Evolutionary conservation across 352 stramenopile species (phyloP).

Genomic region (Pythium chondricola): DNA sequence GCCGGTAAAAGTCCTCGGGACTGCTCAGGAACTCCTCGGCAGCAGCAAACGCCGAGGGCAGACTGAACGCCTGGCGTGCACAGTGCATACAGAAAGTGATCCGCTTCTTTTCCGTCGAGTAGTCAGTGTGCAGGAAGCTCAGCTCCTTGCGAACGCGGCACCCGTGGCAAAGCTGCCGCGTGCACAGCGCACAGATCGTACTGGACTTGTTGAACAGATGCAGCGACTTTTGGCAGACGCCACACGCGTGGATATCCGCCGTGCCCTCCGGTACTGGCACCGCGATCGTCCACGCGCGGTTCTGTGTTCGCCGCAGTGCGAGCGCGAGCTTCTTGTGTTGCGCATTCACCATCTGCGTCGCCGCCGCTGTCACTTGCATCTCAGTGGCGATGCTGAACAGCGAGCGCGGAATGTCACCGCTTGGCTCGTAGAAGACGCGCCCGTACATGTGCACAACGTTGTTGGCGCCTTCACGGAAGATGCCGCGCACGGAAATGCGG

Average conservation of each 20-base stretch:
- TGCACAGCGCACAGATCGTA: slow-evolving; percentile 8
- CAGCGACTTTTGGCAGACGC: slow-evolving; percentile 6
- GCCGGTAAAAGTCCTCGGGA: slow-evolving; percentile 8
- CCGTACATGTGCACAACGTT: slow-evolving; percentile 32
- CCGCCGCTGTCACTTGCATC: background rate
- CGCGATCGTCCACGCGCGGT: slow-evolving; percentile 1
- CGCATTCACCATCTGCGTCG: background rate
- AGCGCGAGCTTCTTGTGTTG: slow-evolving; percentile 11
- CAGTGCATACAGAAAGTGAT: slow-evolving; percentile 12
- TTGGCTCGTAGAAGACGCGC: slow-evolving; percentile 23
- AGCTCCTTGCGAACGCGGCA: slow-evolving; percentile 9
- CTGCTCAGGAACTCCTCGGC: slow-evolving; percentile 7
- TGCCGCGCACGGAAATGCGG: slow-evolving; percentile 29
- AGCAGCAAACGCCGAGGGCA: slow-evolving; percentile 4
- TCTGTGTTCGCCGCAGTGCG: background rate
- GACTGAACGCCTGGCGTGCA: slow-evolving; percentile 6
- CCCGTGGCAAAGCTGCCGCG: slow-evolving; percentile 1
- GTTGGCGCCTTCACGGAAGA: slow-evolving; percentile 31
- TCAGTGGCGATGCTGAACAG: slow-evolving; percentile 7
- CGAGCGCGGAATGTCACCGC: slow-evolving; percentile 25
- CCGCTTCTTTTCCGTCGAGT: background rate
- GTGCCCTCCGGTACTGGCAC: background rate
- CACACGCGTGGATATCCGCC: background rate
- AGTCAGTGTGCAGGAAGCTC: slow-evolving; percentile 4
- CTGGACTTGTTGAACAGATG: slow-evolving; percentile 9